Conservation (phyloP, 441 rosid species). For the Erodium texanum region DNA sequence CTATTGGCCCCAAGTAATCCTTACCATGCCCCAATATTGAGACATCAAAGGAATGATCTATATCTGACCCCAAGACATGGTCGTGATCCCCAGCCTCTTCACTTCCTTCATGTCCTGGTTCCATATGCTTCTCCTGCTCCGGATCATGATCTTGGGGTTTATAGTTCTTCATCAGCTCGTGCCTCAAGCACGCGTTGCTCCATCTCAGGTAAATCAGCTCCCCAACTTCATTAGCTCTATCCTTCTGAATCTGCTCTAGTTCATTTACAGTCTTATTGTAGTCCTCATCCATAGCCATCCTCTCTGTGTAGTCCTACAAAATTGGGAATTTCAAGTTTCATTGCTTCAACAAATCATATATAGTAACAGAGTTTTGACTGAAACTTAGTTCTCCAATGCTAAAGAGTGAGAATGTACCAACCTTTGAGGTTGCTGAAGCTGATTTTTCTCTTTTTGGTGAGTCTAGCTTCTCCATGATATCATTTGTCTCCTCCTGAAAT, state of each 20-base stretch:
- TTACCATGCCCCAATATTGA: neutral
- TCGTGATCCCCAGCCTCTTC: conserved; percentile 15
- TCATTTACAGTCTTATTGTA: conserved; percentile 33
- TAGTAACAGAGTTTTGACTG: neutral
- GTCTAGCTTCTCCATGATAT: conserved; percentile 23
- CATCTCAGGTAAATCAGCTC: conserved; percentile 56
- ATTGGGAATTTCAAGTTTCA: neutral
- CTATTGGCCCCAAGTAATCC: neutral
- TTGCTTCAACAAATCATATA: no score
- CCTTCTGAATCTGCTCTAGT: conserved; percentile 39
- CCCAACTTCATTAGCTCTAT: conserved; percentile 32
- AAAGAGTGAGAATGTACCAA: neutral
- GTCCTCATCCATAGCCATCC: conserved; percentile 24
- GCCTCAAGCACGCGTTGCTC: conserved; percentile 68
- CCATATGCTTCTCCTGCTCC: conserved; percentile 19
- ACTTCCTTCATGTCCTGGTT: conserved; percentile 23
- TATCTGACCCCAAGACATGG: no score
- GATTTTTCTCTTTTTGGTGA: conserved; percentile 18
- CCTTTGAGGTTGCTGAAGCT: conserved; percentile 26
- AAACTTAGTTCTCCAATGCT: neutral
- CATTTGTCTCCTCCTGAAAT: conserved; percentile 38
- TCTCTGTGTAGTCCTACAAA: conserved; percentile 17
- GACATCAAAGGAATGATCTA: no score
- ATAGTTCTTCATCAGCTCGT: conserved; percentile 28
- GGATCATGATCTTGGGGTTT: conserved; percentile 16